These are phyloP conservation scores for Nitzschia sp. DNA, from an alignment of 108 stramenopile genomes.

Conservation along the genomic window DNA sequence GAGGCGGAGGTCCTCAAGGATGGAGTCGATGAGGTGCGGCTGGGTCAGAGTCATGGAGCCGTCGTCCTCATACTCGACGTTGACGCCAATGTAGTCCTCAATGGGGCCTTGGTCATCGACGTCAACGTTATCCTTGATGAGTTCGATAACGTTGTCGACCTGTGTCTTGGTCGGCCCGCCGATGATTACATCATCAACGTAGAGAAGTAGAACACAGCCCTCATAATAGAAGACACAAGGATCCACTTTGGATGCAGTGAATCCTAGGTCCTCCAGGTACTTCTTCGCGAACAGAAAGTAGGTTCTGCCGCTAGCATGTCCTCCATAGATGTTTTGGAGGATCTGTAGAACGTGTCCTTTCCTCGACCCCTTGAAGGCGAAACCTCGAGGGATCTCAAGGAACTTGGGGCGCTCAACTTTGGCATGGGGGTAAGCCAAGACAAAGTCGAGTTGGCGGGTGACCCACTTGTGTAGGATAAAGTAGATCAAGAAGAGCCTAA, in stretches of 20 bases:
- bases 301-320: too few species aligned
- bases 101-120: slow-evolving; percentile 23
- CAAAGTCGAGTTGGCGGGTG: slow-evolving; percentile 50
- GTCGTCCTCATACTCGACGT: slow-evolving; percentile 13
- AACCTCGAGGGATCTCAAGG: slow-evolving; percentile 2
- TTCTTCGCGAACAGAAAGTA: too few species aligned
- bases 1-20: slow-evolving; percentile 9
- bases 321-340: slow-evolving; percentile 7
- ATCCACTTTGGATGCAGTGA: not conserved
- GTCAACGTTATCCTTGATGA: slow-evolving; percentile 3
- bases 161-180: not conserved
- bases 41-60: slow-evolving; percentile 22
- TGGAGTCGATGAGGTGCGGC: slow-evolving; percentile 16
- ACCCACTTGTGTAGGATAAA: slow-evolving; percentile 22
- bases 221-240: slow-evolving; percentile 23
- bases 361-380: slow-evolving; percentile 1
- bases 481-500: slow-evolving; percentile 38
- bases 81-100: slow-evolving; percentile 38
- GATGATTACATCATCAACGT: slow-evolving; percentile 52
- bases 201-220: slow-evolving; percentile 39
- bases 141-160: not conserved
- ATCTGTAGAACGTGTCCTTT: slow-evolving; percentile 22
- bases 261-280: not conserved
- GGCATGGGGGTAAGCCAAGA: slow-evolving; percentile 31
- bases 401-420: not conserved